Evolutionary conservation across 164 flowering plant species (phyloP).

Genomic region (Vitis amurensis): DNA sequence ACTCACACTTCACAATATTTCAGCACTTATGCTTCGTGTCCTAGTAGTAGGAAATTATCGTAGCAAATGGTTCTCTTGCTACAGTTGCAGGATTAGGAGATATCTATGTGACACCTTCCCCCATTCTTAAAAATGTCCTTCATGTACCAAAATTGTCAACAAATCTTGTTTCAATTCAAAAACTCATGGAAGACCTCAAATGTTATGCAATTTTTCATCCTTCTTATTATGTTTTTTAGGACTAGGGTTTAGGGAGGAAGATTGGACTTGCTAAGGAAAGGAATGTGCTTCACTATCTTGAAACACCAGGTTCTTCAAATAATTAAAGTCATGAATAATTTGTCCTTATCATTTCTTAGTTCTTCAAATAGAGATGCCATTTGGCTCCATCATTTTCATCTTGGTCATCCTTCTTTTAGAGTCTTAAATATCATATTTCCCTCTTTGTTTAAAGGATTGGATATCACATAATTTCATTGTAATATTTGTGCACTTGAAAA

Average conservation of each 20-base stretch:
- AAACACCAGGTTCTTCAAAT: neutral
- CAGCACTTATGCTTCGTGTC: slow-evolving; percentile 11
- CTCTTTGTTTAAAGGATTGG: slow-evolving; percentile 3
- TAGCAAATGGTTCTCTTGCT: slow-evolving; percentile 6
- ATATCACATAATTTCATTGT: slow-evolving; percentile 10
- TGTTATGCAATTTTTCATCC: slow-evolving; percentile 4
- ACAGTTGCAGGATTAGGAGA: slow-evolving; percentile 9
- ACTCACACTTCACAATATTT: slow-evolving; percentile 11
- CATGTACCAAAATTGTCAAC: slow-evolving; percentile 19
- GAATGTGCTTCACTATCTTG: slow-evolving; percentile 12
- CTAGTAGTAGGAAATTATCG: slow-evolving; percentile 5
- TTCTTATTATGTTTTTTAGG: slow-evolving; percentile 14
- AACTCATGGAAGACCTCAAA: slow-evolving; percentile 6
- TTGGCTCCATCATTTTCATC: slow-evolving; percentile 8
- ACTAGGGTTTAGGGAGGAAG: slow-evolving; percentile 8
- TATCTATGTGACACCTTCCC: neutral
- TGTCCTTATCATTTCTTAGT: neutral
- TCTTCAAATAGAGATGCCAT: slow-evolving; percentile 2
- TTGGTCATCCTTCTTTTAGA: slow-evolving; percentile 9
- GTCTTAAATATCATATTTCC: slow-evolving; percentile 11
- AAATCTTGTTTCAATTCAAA: slow-evolving; percentile 16
- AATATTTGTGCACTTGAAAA: slow-evolving; percentile 8
- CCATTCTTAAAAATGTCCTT: slow-evolving; percentile 11
- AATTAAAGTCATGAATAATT: neutral
- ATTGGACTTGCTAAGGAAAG: slow-evolving; percentile 21